Conservation (phyloP, 495 filamentous ascomycete genomes). For the Lasiosphaeria ovina region DNA sequence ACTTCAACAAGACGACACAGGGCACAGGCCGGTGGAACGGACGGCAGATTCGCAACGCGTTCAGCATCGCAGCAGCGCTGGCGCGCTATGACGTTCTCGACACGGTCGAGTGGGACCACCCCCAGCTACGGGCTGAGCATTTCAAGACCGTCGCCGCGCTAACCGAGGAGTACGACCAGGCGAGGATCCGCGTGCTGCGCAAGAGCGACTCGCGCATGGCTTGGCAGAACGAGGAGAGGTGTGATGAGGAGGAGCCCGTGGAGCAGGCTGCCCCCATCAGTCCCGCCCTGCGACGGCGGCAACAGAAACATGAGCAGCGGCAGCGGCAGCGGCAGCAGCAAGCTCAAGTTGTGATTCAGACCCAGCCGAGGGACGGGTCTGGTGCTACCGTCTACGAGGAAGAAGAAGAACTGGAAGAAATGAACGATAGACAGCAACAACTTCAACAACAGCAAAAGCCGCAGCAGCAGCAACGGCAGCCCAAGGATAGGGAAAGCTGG, state of each 20-base stretch:
- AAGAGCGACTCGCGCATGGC: not conserved
- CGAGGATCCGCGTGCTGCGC: not conserved
- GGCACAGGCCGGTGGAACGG: not conserved
- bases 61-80: not conserved
- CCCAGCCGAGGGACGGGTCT: too few species aligned
- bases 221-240: not conserved
- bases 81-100: not conserved
- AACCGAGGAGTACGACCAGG: not conserved
- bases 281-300: not conserved
- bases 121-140: not conserved
- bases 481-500: not conserved
- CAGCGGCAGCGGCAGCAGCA: too few species aligned
- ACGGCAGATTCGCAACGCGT: not conserved
- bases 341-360: too few species aligned
- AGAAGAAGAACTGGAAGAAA: too few species aligned
- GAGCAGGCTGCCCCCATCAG: not conserved
- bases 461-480: not conserved
- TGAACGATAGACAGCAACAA: too few species aligned
- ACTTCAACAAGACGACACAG: not conserved
- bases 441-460: too few species aligned
- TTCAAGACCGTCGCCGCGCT: not conserved
- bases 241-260: not conserved
- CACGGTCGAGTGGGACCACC: not conserved
- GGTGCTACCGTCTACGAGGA: too few species aligned
- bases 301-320: not conserved